Base-by-base conservation (phyloP, 2,329 filamentous ascomycete species). In the Coniella lustricola region DNA sequence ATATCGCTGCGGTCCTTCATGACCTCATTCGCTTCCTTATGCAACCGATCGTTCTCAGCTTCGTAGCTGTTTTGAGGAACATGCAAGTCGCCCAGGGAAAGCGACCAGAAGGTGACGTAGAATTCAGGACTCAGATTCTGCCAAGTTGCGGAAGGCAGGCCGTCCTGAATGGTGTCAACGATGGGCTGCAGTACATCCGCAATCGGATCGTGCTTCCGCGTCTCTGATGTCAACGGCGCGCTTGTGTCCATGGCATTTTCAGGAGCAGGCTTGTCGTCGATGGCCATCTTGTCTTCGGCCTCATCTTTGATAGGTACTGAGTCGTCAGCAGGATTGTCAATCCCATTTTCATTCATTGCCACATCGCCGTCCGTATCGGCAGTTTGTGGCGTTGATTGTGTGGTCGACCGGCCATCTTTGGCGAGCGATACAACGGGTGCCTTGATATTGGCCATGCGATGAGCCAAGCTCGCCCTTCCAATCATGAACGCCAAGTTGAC, bases 101-200 rank as follows among this genome's bases (percentile, higher is more conserved):
- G 74, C 44, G 90, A 84, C 93, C 93, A 98, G 67, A 98, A 98
- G 0, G 86, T 87, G 37, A 87, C 81, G 60, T 89, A 96, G 63
- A 96, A 91, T 25, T 87, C 82, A 1, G 89, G 75, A 37, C 82
- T 90, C 44, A 96, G 77, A 43, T 79, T 79, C 10, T 79, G 71
- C 74, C 84, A 89, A 4, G 82, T 77, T 7, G 80, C 75, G 2
- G 77, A 66, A 1, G 85, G 78, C 10, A 88, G 63, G 0, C 77
- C 70, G 5, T 71, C 68, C 51, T 79, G 77, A 16, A 95, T 76
- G 25, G 81, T 75, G 8, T 85, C 77, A 49, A 90, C 84, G 16
- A 96, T 71, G 4, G 83, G 81, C 54, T 86, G 81, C 42, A 97
- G 75, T 2, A 87, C 78, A 20, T 85, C 81, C 55, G 88, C 78